phyloP scores from a whole-genome alignment of 306 rosid genomes.

The Dryas drummondii region DNA sequence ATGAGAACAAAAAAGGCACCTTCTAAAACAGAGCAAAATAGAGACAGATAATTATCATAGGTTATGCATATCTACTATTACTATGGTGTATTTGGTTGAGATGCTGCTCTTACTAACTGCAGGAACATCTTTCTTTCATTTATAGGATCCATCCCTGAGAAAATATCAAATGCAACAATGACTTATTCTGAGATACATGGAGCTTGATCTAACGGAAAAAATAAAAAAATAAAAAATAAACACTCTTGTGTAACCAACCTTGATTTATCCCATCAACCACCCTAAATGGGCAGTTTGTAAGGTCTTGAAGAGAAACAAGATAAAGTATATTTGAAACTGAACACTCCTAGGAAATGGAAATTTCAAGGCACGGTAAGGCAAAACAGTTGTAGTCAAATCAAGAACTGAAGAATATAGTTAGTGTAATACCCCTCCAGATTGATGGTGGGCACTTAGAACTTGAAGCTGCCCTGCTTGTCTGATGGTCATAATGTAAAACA shows the following conservation, averaged over 20 bases:
- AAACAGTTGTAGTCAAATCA: conserved; percentile 12
- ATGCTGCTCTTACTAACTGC: conserved; percentile 94
- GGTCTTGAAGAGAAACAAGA: conserved; percentile 97
- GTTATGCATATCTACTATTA: conserved; percentile 33
- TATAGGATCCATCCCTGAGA: conserved; percentile 93
- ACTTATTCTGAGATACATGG: conserved; percentile 7
- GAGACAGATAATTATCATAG: neutral
- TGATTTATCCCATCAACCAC: conserved; percentile 98
- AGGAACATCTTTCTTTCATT: conserved; percentile 99
- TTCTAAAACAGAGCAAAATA: neutral
- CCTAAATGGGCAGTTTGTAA: conserved; percentile 94
- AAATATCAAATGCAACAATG: conserved; percentile 17
- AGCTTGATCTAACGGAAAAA: neutral
- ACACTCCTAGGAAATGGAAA: conserved; percentile 58
- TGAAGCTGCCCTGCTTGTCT: conserved; percentile 81
- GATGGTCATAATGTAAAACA: conserved; percentile 22
- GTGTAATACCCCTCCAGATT: conserved; percentile 88
- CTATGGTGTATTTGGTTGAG: conserved; percentile 97
- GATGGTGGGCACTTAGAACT: conserved; percentile 93
- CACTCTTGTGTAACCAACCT: conserved; percentile 49
- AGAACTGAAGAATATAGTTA: conserved; percentile 18
- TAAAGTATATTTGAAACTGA: conserved; percentile 94
- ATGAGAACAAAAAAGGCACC: neutral
- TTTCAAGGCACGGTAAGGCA: conserved; percentile 18
- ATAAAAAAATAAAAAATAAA: conserved; percentile 5